Base-by-base conservation (phyloP, 2,329 filamentous ascomycete genomes). In the Exophiala bonariae region DNA sequence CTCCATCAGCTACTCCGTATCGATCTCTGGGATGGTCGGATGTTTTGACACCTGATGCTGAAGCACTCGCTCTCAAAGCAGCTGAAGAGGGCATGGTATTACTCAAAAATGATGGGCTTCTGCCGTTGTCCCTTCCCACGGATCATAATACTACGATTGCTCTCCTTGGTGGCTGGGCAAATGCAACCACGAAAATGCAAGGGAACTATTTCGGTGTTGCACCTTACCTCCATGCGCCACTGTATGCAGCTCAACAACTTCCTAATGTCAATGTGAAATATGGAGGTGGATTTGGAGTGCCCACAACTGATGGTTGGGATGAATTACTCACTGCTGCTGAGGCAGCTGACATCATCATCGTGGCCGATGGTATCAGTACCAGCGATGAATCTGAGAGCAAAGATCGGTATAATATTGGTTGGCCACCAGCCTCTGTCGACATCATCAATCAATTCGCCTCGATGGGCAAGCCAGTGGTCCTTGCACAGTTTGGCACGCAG, bases 171-270 rank as follows among this genome's bases (percentile, higher is more conserved):
- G 73, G 73, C 37, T 84, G 79, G 73, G 79, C 77, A 2, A 80
- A 80, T 41, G 77, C 77, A 5, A 79, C 78, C 0, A 67, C 64
- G 3, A 73, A 82, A 49, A 73, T 85, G 67, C 77, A 78, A 41
- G 81, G 81, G 1, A 80, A 80, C 56, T 85, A 85, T 63, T 69
- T 60, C 47, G 81, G 81, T 20, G 63, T 70, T 2, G 71, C 82
- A 1, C 78, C 79, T 0, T 84, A 78, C 62, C 65, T 79, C 3
- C 74, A 71, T 52, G 75, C 71, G 3, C 80, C 80, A 0, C 65
- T 80, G 0, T 73, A 71, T 22, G 79, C 80, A 9, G 73, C 79
- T 7, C 44, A 54, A 19, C 59, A 75, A 30, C 62, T 72, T 17
- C 69, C 74, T 3, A 70, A 70, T 1, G 63, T 76, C 20, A 66